Evolutionary conservation across 805 yeast species (phyloP).

Genomic region (Wickerhamiella sorbophila): DNA sequence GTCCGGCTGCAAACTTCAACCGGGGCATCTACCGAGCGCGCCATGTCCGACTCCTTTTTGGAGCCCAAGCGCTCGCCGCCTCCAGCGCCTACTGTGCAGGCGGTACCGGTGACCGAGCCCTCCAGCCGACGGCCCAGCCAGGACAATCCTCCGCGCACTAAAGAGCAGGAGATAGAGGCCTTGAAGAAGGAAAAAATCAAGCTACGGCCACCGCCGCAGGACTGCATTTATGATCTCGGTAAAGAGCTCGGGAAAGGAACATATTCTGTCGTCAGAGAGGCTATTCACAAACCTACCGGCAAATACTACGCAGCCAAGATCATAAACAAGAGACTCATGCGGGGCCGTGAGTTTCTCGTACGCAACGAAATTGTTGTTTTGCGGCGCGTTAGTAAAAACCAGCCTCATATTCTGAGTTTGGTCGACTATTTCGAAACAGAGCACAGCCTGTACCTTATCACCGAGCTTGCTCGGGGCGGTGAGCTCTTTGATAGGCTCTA

Average conservation of each 20-base stretch:
- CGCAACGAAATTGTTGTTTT: conserved; percentile 49
- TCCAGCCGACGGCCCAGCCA: background rate
- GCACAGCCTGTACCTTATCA: conserved; percentile 38
- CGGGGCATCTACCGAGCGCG: background rate
- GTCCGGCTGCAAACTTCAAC: background rate
- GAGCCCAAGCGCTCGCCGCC: background rate
- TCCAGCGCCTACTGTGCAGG: background rate
- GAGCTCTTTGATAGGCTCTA: conserved; percentile 52
- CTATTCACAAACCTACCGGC: conserved; percentile 28
- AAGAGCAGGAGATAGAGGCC: background rate
- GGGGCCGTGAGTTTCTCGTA: conserved; percentile 40
- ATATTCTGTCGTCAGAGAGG: conserved; percentile 31
- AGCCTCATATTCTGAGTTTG: conserved; percentile 43
- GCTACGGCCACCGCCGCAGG: conserved; percentile 7
- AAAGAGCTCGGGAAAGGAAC: conserved; percentile 31
- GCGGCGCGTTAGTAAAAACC: conserved; percentile 35
- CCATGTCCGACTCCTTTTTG: background rate
- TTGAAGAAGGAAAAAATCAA: background rate
- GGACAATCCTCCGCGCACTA: background rate
- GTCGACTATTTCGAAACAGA: conserved; percentile 59
- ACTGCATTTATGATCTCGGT: conserved; percentile 20
- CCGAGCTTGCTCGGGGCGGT: conserved; percentile 55
- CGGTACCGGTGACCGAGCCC: background rate
- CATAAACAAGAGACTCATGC: conserved; percentile 35
- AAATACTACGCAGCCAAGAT: conserved; percentile 40